A percentile compares a stretch with the other conserved stretches of the same genome.
phyloP scores from a whole-genome alignment of 2,329 filamentous ascomycete species.

The Aspergillus texensis region DNA sequence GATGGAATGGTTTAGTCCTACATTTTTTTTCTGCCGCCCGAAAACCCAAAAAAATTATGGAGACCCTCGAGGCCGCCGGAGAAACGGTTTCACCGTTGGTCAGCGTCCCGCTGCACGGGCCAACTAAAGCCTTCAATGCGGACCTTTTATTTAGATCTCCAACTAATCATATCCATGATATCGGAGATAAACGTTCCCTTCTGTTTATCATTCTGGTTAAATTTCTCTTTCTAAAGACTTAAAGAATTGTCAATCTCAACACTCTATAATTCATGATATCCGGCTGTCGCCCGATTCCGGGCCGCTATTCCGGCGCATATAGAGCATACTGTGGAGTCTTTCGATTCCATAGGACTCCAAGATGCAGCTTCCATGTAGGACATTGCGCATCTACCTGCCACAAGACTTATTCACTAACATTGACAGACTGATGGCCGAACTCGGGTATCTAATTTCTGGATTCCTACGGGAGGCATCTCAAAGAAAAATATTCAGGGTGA shows the following conservation, averaged over 20 bases:
- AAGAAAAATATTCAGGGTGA: constrained; percentile 54
- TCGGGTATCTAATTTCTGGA: constrained; percentile 76
- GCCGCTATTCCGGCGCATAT: constrained; percentile 28
- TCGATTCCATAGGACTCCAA: constrained; percentile 20
- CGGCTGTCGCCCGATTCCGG: constrained; percentile 26
- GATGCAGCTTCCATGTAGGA: constrained; percentile 42
- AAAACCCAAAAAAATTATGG: constrained; percentile 21
- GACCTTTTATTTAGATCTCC: constrained; percentile 6
- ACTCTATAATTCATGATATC: constrained; percentile 29
- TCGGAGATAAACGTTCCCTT: background rate
- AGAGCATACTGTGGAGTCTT: constrained; percentile 29
- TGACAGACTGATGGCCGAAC: constrained; percentile 58
- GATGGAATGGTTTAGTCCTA: constrained; percentile 28
- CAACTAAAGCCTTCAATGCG: constrained; percentile 4
- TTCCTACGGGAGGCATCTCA: constrained; percentile 71
- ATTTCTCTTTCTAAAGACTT: background rate
- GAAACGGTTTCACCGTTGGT: constrained; percentile 24
- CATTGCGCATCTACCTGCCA: background rate
- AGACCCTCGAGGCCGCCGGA: constrained; percentile 28
- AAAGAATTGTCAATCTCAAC: background rate
- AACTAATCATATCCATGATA: constrained; percentile 4
- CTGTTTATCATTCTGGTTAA: background rate
- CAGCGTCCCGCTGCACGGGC: constrained; percentile 5
- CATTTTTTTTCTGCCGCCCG: constrained; percentile 36
- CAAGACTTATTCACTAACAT: constrained; percentile 13